Conservation (phyloP, 345 rosid species). For the Linum usitatissimum region DNA sequence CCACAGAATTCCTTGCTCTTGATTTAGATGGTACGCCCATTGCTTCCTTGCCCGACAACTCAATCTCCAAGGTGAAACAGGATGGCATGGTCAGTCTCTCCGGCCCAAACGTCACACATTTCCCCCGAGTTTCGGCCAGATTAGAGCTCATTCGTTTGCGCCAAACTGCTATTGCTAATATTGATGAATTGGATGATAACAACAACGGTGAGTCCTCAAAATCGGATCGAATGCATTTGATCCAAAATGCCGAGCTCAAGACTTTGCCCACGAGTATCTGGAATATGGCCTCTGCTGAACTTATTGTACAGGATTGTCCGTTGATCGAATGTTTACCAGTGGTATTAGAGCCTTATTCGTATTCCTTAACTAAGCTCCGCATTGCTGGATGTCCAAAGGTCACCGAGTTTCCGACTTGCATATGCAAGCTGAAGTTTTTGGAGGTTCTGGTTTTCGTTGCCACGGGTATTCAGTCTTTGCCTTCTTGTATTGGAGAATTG, state of each 20-base stretch:
- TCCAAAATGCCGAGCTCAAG: neutral
- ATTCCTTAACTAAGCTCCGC: neutral
- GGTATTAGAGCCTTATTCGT: neutral
- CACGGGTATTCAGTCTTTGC: neutral
- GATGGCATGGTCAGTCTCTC: neutral
- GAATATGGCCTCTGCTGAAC: neutral
- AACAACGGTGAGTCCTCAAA: neutral
- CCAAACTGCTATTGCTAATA: neutral
- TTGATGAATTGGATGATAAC: neutral
- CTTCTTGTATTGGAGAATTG: neutral
- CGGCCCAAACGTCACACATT: neutral
- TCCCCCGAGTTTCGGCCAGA: neutral
- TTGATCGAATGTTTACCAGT: neutral
- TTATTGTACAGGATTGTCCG: neutral
- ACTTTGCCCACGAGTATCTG: neutral
- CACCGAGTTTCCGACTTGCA: neutral
- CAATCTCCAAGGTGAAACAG: neutral
- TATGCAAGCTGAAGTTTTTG: neutral
- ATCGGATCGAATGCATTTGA: neutral
- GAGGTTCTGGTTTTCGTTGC: neutral
- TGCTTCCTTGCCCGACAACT: too few species aligned
- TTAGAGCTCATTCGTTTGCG: neutral
- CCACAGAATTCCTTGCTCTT: too few species aligned
- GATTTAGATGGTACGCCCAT: too few species aligned
- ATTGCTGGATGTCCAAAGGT: neutral